Conservation (phyloP, 2,329 filamentous ascomycete species). For the Chalaropsis ovoidea region DNA sequence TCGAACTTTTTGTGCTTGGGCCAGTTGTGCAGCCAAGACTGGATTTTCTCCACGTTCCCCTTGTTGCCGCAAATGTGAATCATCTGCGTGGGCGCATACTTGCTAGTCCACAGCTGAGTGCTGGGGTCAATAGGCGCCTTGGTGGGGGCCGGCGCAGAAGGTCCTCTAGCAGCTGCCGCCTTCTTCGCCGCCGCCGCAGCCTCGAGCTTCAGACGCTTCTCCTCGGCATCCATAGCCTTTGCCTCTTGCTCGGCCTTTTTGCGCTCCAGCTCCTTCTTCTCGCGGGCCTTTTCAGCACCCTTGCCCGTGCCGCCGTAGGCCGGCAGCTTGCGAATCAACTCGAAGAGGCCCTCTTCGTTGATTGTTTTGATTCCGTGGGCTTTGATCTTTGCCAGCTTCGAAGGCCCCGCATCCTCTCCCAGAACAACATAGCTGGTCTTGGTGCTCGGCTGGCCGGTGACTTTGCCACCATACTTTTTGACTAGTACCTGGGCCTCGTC, state of each 20-base stretch:
- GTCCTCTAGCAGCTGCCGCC: conserved; percentile 32
- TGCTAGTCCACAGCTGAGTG: conserved; percentile 78
- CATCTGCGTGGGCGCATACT: conserved; percentile 79
- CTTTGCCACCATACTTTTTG: conserved; percentile 88
- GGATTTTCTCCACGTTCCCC: conserved; percentile 74
- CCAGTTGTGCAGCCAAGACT: conserved; percentile 78
- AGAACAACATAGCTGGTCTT: conserved; percentile 93
- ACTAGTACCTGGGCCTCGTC: conserved; percentile 79
- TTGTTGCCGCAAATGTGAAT: conserved; percentile 96
- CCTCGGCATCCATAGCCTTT: conserved; percentile 74
- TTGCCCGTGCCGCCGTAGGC: conserved; percentile 80
- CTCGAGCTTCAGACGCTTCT: conserved; percentile 48
- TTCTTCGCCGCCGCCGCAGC: conserved; percentile 43
- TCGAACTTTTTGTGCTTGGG: conserved; percentile 64
- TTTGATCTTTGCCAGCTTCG: conserved; percentile 78
- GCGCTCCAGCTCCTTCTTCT: conserved; percentile 77
- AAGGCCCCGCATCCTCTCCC: conserved; percentile 82
- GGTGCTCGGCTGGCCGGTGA: conserved; percentile 72
- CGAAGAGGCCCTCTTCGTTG: conserved; percentile 83
- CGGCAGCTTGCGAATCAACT: conserved; percentile 69
- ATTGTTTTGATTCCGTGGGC: conserved; percentile 79
- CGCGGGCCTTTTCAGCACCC: conserved; percentile 72
- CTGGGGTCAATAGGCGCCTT: conserved; percentile 37
- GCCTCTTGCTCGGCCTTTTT: conserved; percentile 72
- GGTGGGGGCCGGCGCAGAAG: conserved; percentile 36